Conservation (phyloP, 495 filamentous ascomycete genomes). For the Pyronema domesticum region DNA sequence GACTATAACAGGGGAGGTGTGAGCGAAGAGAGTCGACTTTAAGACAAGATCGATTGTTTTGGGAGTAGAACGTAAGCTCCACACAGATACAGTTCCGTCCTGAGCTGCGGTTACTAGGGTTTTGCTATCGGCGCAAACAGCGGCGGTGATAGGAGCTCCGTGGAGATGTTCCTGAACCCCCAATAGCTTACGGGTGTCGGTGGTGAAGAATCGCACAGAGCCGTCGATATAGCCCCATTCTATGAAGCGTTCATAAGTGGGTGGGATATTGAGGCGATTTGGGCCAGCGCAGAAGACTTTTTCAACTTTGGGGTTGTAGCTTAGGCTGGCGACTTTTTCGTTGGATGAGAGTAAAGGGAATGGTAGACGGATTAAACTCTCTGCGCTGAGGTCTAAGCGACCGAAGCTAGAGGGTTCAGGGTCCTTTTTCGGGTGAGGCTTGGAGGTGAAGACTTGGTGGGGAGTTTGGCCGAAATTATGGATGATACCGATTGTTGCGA, state of each 20-base stretch:
- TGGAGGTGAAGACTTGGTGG: slow-evolving; percentile 69
- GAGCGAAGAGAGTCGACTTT: slow-evolving; percentile 71
- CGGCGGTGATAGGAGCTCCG: slow-evolving; percentile 63
- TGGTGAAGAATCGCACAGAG: slow-evolving; percentile 72
- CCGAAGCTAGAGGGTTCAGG: slow-evolving; percentile 39
- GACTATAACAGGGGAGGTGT: slow-evolving; percentile 58
- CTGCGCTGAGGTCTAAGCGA: slow-evolving; percentile 60
- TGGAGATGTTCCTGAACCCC: slow-evolving; percentile 89
- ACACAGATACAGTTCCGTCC: slow-evolving; percentile 78
- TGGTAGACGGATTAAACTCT: slow-evolving; percentile 61
- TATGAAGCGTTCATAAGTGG: slow-evolving; percentile 72
- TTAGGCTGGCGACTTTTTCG: slow-evolving; percentile 61
- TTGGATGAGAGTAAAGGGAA: slow-evolving; percentile 25
- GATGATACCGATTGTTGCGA: slow-evolving; percentile 83
- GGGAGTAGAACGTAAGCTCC: slow-evolving; percentile 43
- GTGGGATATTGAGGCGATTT: slow-evolving; percentile 71
- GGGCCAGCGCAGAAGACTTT: slow-evolving; percentile 68
- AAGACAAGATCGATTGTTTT: slow-evolving; percentile 61
- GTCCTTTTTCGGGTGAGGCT: slow-evolving; percentile 58
- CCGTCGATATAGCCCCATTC: slow-evolving; percentile 95
- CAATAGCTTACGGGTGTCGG: slow-evolving; percentile 50
- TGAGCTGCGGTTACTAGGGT: slow-evolving; percentile 79
- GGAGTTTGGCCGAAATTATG: slow-evolving; percentile 98
- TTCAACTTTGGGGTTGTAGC: slow-evolving; percentile 62
- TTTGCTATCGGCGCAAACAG: slow-evolving; percentile 69